A percentile compares a stretch with the other conserved stretches of the same genome.
Conservation (phyloP, 306 rosid genomes). For the Rosa multiflora region DNA sequence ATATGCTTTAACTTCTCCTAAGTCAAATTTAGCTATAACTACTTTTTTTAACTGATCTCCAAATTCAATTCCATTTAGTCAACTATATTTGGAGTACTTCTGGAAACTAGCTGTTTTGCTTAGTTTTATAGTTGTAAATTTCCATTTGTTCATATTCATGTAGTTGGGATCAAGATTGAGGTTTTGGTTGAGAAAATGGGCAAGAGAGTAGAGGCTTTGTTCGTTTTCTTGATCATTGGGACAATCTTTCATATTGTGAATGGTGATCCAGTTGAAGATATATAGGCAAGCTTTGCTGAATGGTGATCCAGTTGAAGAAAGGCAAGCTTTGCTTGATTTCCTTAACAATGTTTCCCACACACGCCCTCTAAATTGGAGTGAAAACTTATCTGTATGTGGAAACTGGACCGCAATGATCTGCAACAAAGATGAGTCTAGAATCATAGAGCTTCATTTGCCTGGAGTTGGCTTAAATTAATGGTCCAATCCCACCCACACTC, state of each 20-base stretch:
- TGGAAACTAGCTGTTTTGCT: background rate
- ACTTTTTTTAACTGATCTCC: slow-evolving; percentile 48
- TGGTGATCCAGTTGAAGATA: slow-evolving; percentile 68
- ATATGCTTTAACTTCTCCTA: slow-evolving; percentile 11
- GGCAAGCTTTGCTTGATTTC: too few relatives aligned
- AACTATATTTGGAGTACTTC: background rate
- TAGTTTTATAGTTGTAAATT: background rate
- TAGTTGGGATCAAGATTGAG: slow-evolving; percentile 34
- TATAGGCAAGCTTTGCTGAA: slow-evolving; percentile 86
- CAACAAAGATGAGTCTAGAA: slow-evolving; percentile 51
- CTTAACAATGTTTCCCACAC: too few relatives aligned
- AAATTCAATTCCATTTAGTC: slow-evolving; percentile 2
- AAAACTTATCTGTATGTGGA: too few relatives aligned
- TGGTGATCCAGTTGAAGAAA: too few relatives aligned
- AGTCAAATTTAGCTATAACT: slow-evolving; percentile 35
- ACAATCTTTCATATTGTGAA: slow-evolving; percentile 28
- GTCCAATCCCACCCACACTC: slow-evolving; percentile 71
- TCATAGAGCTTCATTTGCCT: slow-evolving; percentile 58
- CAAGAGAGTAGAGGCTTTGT: slow-evolving; percentile 32
- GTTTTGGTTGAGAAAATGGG: slow-evolving; percentile 43
- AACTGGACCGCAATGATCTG: slow-evolving; percentile 83
- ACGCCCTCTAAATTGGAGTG: too few relatives aligned
- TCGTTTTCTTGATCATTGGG: slow-evolving; percentile 37
- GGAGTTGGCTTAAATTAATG: slow-evolving; percentile 54
- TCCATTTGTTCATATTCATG: slow-evolving; percentile 24